A percentile compares a stretch with the other conserved stretches of the same genome.
These are phyloP conservation scores for Macrotyloma uniflorum DNA, from an alignment of 306 rosid genomes.

Conservation along the genomic window DNA sequence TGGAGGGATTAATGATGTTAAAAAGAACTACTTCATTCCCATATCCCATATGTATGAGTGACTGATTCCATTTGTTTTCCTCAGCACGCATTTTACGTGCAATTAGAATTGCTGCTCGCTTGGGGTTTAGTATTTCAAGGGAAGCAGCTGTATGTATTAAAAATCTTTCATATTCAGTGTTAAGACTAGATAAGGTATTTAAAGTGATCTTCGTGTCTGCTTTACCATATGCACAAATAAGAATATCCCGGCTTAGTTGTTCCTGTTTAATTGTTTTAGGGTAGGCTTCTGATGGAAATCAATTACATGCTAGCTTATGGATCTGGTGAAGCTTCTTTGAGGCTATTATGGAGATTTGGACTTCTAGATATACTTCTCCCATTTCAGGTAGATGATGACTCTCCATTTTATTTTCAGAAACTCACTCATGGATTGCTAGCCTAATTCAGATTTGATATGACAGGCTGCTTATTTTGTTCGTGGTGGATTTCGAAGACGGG, in stretches of 20 bases:
- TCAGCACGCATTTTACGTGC: conserved; percentile 94
- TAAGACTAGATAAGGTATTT: conserved; percentile 80
- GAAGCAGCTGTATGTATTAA: conserved; percentile 76
- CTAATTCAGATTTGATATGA: conserved; percentile 39
- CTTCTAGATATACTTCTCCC: conserved; percentile 85
- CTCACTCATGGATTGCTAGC: conserved; percentile 26
- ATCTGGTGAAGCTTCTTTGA: conserved; percentile 85
- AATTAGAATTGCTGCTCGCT: conserved; percentile 86
- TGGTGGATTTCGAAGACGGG: conserved; percentile 72
- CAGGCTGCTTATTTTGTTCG: conserved; percentile 88
- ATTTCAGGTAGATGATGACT: conserved; percentile 57
- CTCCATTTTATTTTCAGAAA: conserved; percentile 29
- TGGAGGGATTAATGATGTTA: conserved; percentile 2
- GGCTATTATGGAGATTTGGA: conserved; percentile 83
- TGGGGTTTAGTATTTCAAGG: conserved; percentile 72
- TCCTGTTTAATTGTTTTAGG: conserved; percentile 52
- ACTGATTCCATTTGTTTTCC: conserved; percentile 35
- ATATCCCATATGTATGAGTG: not conserved
- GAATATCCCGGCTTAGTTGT: conserved; percentile 33
- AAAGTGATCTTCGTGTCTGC: conserved; percentile 29
- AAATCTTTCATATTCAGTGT: conserved; percentile 54
- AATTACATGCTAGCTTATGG: conserved; percentile 93
- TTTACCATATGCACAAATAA: conserved; percentile 23
- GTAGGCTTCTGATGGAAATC: conserved; percentile 84
- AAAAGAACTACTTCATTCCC: not conserved